Conservation (phyloP, 176 grass and related monocot species). For the Zea luxurians region DNA sequence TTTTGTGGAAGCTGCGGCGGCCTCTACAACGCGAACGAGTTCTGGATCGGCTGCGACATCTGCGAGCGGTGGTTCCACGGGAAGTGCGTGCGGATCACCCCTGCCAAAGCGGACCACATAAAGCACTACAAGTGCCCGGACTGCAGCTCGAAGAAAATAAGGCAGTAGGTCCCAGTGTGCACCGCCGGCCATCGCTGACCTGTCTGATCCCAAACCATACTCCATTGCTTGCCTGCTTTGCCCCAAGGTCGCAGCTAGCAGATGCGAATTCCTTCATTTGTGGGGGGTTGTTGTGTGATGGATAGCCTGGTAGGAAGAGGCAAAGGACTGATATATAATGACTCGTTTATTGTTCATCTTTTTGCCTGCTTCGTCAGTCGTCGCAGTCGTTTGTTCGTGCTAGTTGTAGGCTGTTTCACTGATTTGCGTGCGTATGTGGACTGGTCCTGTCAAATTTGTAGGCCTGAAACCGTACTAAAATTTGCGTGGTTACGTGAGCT, state of each 20-base stretch:
- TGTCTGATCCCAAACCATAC: slow-evolving; percentile 43
- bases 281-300: slow-evolving; percentile 28
- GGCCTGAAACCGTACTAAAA: no score
- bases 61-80: slow-evolving; percentile 86
- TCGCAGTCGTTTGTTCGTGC: neutral
- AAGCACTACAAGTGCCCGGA: slow-evolving; percentile 83
- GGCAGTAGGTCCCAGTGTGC: slow-evolving; percentile 34
- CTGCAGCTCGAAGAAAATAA: slow-evolving; percentile 70
- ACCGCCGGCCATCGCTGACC: slow-evolving; percentile 27
- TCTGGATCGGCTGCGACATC: slow-evolving; percentile 80
- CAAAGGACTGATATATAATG: slow-evolving; percentile 29
- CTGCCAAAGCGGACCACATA: slow-evolving; percentile 67
- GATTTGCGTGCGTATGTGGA: neutral
- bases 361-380: slow-evolving; percentile 3
- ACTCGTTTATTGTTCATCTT: neutral
- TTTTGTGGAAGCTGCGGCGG: slow-evolving; percentile 55
- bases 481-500: no score
- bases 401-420: neutral
- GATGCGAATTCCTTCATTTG: slow-evolving; percentile 38
- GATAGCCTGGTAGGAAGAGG: slow-evolving; percentile 26
- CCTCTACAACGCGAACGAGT: slow-evolving; percentile 55
- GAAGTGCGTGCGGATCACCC: slow-evolving; percentile 72
- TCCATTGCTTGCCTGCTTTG: neutral
- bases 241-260: slow-evolving; percentile 33
- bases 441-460: neutral